Base-by-base conservation (phyloP, 176 grass and related monocot genomes). In the Microstegium vimineum region DNA sequence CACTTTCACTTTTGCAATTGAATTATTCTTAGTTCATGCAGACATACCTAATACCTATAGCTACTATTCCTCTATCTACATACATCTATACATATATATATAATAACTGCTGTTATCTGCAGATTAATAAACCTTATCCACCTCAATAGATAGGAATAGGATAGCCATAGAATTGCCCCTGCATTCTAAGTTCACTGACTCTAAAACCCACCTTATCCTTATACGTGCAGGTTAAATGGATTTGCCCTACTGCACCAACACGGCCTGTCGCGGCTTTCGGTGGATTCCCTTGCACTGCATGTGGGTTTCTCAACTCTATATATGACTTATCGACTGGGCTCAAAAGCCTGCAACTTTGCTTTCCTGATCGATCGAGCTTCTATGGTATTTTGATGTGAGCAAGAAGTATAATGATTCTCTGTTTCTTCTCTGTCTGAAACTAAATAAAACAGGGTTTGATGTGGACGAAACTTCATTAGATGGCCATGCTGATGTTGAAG, bases 161-260 rank as follows among this genome's bases (percentile, higher is more conserved):
- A 56, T 66, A 75, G 43, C 10, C 37, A 80, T 66, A 87, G 76
- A 59, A 77, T 41, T 85, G 33, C 8, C 43, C 83, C 32, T 71
- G 85, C 75, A 81, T 40, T 81, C 16, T 74, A 77, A 38, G 52
- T 60, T 49, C 23, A 41, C 8, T 66, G 59, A 62, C 52, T 47
- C 64, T 64, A 5, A 60, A 86, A 64, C 14, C 81, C 46, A 26
- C 60, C 18, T 22, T 25, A 82, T 85, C 15, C 59, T 62, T 36
- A n/a, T n/a, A n/a, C n/a, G 46, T 89, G 86, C 89, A 96, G 97
- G 85, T 99, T 66, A 99, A 99, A 86, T 99, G 97, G 97, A 99
- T 99, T 80, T 99, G 93, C 62, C 97, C 93, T 74, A 96, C 93
- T 57, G 97, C 97, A 61, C 91, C 97, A 76, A 93, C 91, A 25